Evolutionary conservation across 2,329 filamentous ascomycete species (phyloP).

Genomic region (Aureobasidium sp.): DNA sequence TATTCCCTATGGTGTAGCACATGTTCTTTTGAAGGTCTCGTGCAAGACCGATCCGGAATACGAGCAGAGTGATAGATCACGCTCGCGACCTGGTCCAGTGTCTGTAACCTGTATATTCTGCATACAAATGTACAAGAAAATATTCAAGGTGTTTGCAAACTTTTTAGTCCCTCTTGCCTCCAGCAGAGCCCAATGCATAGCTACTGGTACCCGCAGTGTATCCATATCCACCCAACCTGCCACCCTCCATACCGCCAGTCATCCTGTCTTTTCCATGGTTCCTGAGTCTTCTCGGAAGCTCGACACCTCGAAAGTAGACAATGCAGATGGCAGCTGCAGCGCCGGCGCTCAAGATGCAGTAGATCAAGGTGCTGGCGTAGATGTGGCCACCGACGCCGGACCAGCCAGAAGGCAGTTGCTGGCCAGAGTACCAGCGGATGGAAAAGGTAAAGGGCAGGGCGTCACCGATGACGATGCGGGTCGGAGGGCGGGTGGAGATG

Average conservation of each 20-base stretch:
- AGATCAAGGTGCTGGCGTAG: conserved; percentile 43
- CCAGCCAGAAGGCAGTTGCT: conserved; percentile 56
- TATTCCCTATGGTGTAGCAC: no score
- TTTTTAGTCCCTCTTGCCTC: conserved; percentile 37
- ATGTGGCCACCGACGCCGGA: conserved; percentile 45
- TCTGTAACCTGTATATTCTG: not conserved
- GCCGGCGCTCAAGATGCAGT: conserved; percentile 42
- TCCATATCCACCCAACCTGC: conserved; percentile 37
- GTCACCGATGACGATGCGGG: conserved; percentile 79
- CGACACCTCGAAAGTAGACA: conserved; percentile 49
- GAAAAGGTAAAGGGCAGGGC: conserved; percentile 70
- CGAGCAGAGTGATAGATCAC: not conserved
- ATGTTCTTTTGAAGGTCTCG: no score
- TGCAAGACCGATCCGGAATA: no score
- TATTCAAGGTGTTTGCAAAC: not conserved
- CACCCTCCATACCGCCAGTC: conserved; percentile 32
- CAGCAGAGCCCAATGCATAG: conserved; percentile 35
- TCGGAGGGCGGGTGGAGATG: conserved; percentile 47
- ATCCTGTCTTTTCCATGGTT: conserved; percentile 51
- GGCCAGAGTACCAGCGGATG: conserved; percentile 79
- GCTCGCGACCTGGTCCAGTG: not conserved
- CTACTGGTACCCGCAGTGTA: conserved; percentile 32
- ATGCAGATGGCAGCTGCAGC: conserved; percentile 46
- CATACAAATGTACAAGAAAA: not conserved
- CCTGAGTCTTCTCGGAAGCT: conserved; percentile 45